Percentiles rank a stretch among this genome's conserved stretches.
phyloP scores from a whole-genome alignment of 2,329 filamentous ascomycete species.

The Geosmithia flava region DNA sequence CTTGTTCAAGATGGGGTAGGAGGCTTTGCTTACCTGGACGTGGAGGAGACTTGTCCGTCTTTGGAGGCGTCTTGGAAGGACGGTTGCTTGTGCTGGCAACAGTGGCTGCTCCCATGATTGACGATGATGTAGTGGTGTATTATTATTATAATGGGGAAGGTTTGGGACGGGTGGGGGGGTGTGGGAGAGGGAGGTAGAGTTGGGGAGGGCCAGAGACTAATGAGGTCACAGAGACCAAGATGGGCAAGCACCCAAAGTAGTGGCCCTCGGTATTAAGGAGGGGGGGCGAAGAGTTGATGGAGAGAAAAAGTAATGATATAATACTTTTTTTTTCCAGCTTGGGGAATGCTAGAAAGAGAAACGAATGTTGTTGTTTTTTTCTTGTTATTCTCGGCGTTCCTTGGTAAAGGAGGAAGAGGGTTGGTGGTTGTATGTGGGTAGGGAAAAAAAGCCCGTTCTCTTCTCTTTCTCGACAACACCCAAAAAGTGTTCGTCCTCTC shows the following conservation, averaged over 20 bases:
- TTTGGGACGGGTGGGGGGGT: constrained; percentile 12
- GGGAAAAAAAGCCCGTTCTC: too few relatives aligned
- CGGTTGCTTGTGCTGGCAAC: constrained; percentile 23
- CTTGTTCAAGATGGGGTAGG: constrained; percentile 4
- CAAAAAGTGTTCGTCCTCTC: background rate
- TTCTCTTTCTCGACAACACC: background rate
- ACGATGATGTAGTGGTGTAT: constrained; percentile 26
- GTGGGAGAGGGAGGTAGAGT: constrained; percentile 4
- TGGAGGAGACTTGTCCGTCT: constrained; percentile 26
- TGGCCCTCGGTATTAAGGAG: background rate
- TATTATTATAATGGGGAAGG: constrained; percentile 14
- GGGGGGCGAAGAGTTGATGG: background rate
- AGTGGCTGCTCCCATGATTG: constrained; percentile 34
- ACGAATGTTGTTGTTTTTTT: too few relatives aligned
- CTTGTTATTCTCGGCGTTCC: too few relatives aligned
- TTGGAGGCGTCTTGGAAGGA: constrained; percentile 36
- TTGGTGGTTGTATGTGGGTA: background rate
- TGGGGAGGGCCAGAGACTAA: constrained; percentile 5
- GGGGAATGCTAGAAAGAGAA: background rate
- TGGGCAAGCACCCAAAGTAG: background rate
- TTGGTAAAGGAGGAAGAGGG: background rate
- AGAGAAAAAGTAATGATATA: background rate
- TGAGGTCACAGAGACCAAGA: constrained; percentile 6
- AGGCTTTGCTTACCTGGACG: constrained; percentile 26
- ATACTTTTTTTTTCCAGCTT: background rate